Conservation (phyloP, 208 protist species). For the Vickermania spadyakhi region DNA sequence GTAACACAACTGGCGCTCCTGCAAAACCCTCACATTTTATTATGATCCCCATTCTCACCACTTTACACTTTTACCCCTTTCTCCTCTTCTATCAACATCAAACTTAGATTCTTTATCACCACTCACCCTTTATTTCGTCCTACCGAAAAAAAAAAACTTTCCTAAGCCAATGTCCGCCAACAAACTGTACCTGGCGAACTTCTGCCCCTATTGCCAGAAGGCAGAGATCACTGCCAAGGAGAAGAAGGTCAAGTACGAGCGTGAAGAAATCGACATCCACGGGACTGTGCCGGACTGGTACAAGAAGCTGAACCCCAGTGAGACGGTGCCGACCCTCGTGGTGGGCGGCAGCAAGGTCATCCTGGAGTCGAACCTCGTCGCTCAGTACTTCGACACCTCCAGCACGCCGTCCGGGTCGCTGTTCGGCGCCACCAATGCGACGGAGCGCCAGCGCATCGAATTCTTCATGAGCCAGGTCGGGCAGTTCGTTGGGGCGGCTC, state of each 20-base stretch:
- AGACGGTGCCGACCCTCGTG: constrained; percentile 62
- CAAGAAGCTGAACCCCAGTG: constrained; percentile 58
- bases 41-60: too few relatives aligned
- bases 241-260: constrained; percentile 40
- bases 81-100: too few relatives aligned
- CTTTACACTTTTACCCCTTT: too few relatives aligned
- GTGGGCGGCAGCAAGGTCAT: constrained; percentile 37
- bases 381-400: constrained; percentile 57
- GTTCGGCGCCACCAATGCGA: constrained; percentile 22
- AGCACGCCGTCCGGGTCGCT: constrained; percentile 14
- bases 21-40: too few relatives aligned
- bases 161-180: constrained; percentile 22
- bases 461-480: constrained; percentile 61
- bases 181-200: constrained; percentile 41
- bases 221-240: constrained; percentile 46
- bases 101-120: too few relatives aligned
- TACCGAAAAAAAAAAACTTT: too few relatives aligned
- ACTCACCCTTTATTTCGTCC: too few relatives aligned
- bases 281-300: constrained; percentile 64
- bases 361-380: constrained; percentile 63
- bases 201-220: constrained; percentile 65
- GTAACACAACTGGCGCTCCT: too few relatives aligned
- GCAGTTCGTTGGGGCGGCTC: constrained; percentile 36
- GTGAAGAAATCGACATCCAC: constrained; percentile 30
- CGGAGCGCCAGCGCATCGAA: constrained; percentile 54